phyloP scores from a whole-genome alignment of 257 asterid genomes.

The Solanum chaucha region DNA sequence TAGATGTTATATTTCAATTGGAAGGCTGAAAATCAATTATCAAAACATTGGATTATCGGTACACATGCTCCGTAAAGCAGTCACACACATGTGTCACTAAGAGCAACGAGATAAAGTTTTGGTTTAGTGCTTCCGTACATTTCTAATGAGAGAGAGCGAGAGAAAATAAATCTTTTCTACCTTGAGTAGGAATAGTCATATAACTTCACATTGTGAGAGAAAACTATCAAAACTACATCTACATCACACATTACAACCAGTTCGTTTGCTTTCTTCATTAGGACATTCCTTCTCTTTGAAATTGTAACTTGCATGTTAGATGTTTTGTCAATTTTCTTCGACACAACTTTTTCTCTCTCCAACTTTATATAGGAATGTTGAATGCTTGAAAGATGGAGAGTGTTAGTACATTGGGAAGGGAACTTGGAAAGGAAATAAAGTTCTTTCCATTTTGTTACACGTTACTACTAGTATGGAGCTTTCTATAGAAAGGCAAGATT shows the following conservation, averaged over 20 bases:
- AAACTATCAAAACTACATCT: neutral
- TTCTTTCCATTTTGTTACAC: no score
- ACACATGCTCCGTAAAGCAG: neutral
- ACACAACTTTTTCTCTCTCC: constrained; percentile 70
- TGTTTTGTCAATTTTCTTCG: constrained; percentile 57
- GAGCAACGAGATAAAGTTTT: no score
- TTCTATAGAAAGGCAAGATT: no score
- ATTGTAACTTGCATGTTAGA: neutral
- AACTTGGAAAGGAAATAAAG: no score
- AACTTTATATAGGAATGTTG: neutral
- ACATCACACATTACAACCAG: constrained; percentile 48
- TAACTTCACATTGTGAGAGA: constrained; percentile 34
- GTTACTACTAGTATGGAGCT: no score
- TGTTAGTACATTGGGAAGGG: no score
- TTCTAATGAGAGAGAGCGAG: no score
- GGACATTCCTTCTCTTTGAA: neutral
- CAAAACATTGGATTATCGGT: neutral
- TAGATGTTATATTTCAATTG: no score
- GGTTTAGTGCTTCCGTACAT: no score
- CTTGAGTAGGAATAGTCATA: constrained; percentile 51
- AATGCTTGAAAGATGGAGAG: no score
- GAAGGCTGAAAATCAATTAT: neutral
- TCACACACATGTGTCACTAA: neutral
- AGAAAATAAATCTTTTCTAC: constrained; percentile 8
- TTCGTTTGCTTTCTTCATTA: constrained; percentile 69